Evolutionary conservation across 139 green algal species (phyloP).

Genomic region (Microglena sp.): DNA sequence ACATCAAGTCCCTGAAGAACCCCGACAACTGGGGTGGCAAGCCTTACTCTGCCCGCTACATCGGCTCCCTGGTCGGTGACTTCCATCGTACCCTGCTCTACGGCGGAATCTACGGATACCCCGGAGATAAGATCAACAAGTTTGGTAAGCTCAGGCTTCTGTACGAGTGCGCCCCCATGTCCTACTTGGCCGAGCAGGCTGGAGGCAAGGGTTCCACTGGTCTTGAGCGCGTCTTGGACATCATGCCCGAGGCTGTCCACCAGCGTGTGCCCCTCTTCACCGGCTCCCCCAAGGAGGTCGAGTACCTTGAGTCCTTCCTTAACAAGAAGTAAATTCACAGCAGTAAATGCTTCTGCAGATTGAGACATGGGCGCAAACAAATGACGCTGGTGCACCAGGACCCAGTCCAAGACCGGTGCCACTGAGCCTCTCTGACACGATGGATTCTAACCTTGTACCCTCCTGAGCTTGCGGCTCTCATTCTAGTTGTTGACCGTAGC

Average conservation of each 20-base stretch:
- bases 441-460: too few species aligned
- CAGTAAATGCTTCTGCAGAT: too few species aligned
- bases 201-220: conserved; percentile 66
- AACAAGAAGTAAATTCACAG: too few species aligned
- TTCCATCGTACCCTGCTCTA: conserved; percentile 98
- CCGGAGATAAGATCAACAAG: conserved; percentile 80
- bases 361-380: too few species aligned
- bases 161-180: conserved; percentile 98
- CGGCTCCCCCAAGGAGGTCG: conserved; percentile 83
- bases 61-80: conserved; percentile 90
- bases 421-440: too few species aligned
- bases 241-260: conserved; percentile 54
- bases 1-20: conserved; percentile 84
- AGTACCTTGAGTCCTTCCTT: conserved; percentile 86
- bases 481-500: too few species aligned
- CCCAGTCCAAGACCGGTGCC: too few species aligned
- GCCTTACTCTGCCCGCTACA: conserved; percentile 93
- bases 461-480: too few species aligned
- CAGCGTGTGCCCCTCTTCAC: conserved; percentile 66
- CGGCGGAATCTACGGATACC: conserved; percentile 97
- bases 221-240: conserved; percentile 53
- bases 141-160: conserved; percentile 96
- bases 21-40: conserved; percentile 67
- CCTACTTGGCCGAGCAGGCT: conserved; percentile 80
- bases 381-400: too few species aligned